Conservation (phyloP, 192 early-diverging fungal species). For the Gonapodya sp. region DNA sequence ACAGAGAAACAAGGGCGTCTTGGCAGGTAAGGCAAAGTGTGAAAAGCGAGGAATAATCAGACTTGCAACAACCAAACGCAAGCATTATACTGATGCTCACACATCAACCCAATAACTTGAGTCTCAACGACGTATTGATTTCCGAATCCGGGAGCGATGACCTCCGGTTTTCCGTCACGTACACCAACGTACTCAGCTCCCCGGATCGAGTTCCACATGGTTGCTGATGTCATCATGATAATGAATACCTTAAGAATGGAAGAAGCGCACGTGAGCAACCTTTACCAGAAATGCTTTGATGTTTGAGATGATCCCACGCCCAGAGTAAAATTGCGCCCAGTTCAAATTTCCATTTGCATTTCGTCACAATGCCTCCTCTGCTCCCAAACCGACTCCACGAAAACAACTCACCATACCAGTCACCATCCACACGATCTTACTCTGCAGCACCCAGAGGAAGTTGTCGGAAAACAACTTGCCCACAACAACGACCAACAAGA, state of each 20-base stretch:
- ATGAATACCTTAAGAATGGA: not conserved
- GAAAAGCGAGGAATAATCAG: no score
- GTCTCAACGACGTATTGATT: constrained; percentile 7
- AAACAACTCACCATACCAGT: not conserved
- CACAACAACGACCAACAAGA: not conserved
- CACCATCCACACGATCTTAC: not conserved
- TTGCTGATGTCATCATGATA: not conserved
- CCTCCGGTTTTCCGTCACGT: not conserved
- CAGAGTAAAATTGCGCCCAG: no score
- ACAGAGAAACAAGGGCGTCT: not conserved
- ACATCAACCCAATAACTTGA: not conserved
- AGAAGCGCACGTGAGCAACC: no score
- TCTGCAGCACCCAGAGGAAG: not conserved
- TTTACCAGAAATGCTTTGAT: no score
- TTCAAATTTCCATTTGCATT: no score
- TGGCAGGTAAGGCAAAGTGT: not conserved
- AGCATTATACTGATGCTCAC: not conserved
- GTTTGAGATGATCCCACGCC: no score
- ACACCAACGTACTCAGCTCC: not conserved
- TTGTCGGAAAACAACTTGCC: not conserved
- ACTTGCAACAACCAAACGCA: not conserved
- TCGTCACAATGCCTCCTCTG: no score
- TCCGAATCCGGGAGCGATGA: not conserved
- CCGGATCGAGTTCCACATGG: constrained; percentile 8
- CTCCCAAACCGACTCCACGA: no score